Evolutionary conservation across 495 filamentous ascomycete species (phyloP).

Genomic region (Terfezia claveryi): DNA sequence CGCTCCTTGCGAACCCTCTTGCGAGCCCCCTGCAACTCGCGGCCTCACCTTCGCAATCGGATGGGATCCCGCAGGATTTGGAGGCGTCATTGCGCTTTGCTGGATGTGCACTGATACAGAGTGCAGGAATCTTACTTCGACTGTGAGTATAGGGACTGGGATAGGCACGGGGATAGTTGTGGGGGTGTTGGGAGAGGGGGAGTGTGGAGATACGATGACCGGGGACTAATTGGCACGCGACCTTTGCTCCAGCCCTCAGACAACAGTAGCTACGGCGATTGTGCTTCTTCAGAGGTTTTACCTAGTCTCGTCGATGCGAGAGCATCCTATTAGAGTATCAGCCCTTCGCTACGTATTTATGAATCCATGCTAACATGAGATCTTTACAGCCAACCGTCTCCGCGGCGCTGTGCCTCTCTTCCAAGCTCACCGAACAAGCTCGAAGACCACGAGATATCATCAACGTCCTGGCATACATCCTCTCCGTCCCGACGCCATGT

Average conservation of each 20-base stretch:
- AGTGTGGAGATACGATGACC: background rate
- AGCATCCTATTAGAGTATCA: slow-evolving; percentile 14
- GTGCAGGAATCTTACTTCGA: slow-evolving; percentile 64
- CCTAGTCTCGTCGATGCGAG: slow-evolving; percentile 28
- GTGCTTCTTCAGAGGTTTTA: slow-evolving; percentile 80
- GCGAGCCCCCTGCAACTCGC: slow-evolving; percentile 64
- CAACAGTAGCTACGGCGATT: slow-evolving; percentile 69
- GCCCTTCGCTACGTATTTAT: too few species aligned
- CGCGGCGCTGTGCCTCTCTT: slow-evolving; percentile 55
- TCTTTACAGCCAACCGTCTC: slow-evolving; percentile 50
- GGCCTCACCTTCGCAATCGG: slow-evolving; percentile 40
- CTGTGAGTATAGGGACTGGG: slow-evolving; percentile 20
- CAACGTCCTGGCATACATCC: slow-evolving; percentile 66
- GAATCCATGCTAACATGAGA: slow-evolving; percentile 3
- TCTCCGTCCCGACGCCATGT: slow-evolving; percentile 34
- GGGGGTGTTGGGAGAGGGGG: background rate
- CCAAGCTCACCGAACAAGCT: slow-evolving; percentile 63
- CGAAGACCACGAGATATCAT: slow-evolving; percentile 54
- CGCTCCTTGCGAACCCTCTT: slow-evolving; percentile 58
- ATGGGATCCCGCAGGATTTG: slow-evolving; percentile 53
- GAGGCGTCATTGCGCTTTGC: slow-evolving; percentile 49
- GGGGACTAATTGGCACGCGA: background rate
- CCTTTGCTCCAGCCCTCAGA: slow-evolving; percentile 35
- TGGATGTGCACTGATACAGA: slow-evolving; percentile 58
- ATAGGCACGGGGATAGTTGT: too few species aligned